Conservation (phyloP, 2,329 filamentous ascomycete genomes). For the Orbilia ellipsospora region DNA sequence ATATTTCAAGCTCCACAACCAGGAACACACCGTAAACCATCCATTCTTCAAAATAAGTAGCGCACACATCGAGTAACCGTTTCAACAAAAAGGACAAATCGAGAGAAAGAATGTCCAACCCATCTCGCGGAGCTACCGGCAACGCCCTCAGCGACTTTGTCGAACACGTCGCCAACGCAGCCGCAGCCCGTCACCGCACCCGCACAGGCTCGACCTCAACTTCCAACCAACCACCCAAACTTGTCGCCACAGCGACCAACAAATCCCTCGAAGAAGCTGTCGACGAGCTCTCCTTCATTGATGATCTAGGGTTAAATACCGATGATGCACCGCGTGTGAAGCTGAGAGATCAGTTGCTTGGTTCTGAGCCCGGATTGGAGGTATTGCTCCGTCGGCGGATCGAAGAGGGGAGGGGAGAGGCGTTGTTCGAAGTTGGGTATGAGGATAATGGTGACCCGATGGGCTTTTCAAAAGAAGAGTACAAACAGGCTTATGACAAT, state of each 20-base stretch:
- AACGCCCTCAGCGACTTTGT: conserved; percentile 90
- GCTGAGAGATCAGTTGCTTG: conserved; percentile 80
- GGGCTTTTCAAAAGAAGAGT: conserved; percentile 78
- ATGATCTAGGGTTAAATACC: conserved; percentile 79
- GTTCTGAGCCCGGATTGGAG: conserved; percentile 70
- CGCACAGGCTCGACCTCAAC: conserved; percentile 29
- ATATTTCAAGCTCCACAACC: no score
- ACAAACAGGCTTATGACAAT: conserved; percentile 76
- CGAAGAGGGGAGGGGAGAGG: conserved; percentile 86
- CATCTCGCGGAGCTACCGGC: conserved; percentile 39
- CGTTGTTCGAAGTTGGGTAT: conserved; percentile 88
- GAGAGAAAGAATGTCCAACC: conserved; percentile 22
- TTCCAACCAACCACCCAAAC: conserved; percentile 62
- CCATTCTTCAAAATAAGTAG: no score
- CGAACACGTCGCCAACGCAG: conserved; percentile 96
- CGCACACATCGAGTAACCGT: no score
- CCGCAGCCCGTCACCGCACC: conserved; percentile 73
- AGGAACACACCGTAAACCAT: no score
- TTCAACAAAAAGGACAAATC: neutral
- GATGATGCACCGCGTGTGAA: conserved; percentile 66
- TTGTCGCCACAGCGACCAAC: conserved; percentile 59
- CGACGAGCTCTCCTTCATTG: conserved; percentile 89
- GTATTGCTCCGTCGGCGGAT: conserved; percentile 75
- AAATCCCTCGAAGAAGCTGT: conserved; percentile 63
- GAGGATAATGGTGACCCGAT: conserved; percentile 91